Base-by-base conservation (phyloP, 2,329 filamentous ascomycete genomes). In the Calonectria pseudoturangicola region DNA sequence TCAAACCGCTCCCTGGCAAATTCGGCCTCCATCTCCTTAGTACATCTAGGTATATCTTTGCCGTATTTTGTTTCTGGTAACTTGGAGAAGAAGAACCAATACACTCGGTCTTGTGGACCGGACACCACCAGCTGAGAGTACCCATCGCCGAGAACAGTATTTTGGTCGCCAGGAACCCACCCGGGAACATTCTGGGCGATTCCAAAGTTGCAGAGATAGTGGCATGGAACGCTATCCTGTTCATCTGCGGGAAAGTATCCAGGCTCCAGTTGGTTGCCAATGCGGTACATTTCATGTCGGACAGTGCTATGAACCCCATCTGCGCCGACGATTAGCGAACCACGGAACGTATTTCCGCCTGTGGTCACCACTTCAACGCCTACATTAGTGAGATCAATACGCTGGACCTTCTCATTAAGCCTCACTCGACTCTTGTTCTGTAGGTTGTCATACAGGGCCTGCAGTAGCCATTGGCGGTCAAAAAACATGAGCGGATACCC, bases 271-370 rank as follows among this genome's bases (percentile, higher is more conserved):
- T 73, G 72, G 30, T 78, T 65, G 16, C 63, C 80, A 1, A 80
- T 68, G 7, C 77, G 71, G 30, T 63, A 68, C 79, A 81, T 81
- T 45, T 82, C 80, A 8, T 76, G 64, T 21, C 86, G 76, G 4
- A 84, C 78, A 2, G 73, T 69, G 76, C 85, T 86, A 70, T 85
- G 81, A 18, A 86, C 79, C 16, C 86, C 85, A 67, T 86, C 85
- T 6, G 83, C 81, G 8, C 85, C 84, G 5, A 86, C 76, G 6
- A 86, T 74, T 1, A 87, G 72, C 28, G 81, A 75, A 0, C 82
- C 84, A 0, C 73, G 66, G 54, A 80, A 82, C 0, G 68, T 60
- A 0, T 74, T 69, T 7, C 85, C 85, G 27, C 84, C 80, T 3
- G 70, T 58, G 1, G 82, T 84, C 2, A 56, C 73, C 0, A 86